Conservation (phyloP, 768 basidiomycete genomes). For the Suillus cothurnatus region DNA sequence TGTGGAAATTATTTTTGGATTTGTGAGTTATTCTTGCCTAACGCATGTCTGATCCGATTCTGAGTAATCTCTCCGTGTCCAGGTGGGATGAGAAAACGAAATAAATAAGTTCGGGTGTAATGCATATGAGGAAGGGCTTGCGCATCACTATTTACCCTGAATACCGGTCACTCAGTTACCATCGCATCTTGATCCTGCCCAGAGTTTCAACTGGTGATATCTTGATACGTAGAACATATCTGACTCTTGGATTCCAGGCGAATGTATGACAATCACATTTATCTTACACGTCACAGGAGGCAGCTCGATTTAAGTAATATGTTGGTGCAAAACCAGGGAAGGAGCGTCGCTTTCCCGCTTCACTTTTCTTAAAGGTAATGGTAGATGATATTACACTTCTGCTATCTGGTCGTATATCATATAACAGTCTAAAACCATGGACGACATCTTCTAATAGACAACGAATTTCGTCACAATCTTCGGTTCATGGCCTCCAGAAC, state of each 20-base stretch:
- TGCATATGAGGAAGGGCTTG: background rate
- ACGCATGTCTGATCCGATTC: background rate
- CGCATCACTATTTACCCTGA: background rate
- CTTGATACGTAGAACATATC: background rate
- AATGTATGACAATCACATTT: background rate
- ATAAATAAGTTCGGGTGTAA: background rate
- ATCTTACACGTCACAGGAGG: background rate
- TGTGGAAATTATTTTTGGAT: slow-evolving; percentile 92
- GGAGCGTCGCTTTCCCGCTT: background rate
- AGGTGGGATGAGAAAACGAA: slow-evolving; percentile 40
- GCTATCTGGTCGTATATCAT: background rate
- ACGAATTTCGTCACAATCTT: background rate
- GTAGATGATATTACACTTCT: background rate
- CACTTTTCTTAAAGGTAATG: background rate
- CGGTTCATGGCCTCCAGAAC: slow-evolving; percentile 14
- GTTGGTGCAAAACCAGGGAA: background rate
- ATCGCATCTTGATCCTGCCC: background rate
- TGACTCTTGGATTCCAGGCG: background rate
- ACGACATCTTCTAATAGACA: background rate
- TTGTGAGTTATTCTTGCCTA: slow-evolving; percentile 53
- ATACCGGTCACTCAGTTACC: background rate
- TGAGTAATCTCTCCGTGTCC: background rate
- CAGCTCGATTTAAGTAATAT: background rate
- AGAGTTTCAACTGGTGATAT: background rate
- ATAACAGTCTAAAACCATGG: background rate